Evolutionary conservation across 139 green algal genomes (phyloP), one percentile per base, ranked within the genome.

Genomic region (Yamagishiella unicocca): DNA sequence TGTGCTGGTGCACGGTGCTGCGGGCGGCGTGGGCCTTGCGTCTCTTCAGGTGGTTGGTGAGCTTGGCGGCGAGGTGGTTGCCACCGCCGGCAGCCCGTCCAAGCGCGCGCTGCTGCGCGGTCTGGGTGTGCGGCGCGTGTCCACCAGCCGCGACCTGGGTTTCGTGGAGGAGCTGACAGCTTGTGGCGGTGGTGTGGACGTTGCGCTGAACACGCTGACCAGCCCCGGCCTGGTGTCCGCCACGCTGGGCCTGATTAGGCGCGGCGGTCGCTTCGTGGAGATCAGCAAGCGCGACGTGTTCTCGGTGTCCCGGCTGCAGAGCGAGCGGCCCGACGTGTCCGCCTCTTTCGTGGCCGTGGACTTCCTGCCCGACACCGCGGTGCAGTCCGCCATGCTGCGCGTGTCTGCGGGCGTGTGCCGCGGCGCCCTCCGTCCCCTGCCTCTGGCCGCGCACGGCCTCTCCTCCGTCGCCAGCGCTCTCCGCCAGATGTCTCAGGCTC

Each of bases 211-310:
- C 92, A 96, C 92, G 9, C 90, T 98, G 84, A 98, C 96, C 33
- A 95, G 90, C 40, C 92, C 95, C 1, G 96, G 96, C 73, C 95
- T 98, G 91, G 95, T 98, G 71, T 93, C 89, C 2, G 96, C 89
- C 17, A 95, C 93, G 8, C 75, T 97, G 66, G 88, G 93, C 22
- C 70, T 89, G 33, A 70, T 98, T 27, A 55, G 38, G 21, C 35
- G 17, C 10, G 94, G 94, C 55, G 96, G 94, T 1, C 79, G 87
- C 0, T 91, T 98, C 54, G 93, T 97, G 58, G 96, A 98, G 88
- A 98, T 98, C 89, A 94, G 92, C 86, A 98, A 98, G 92, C 93
- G 96, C 64, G 96, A 97, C 91, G 95, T 98, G 61, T 98, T 93
- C 91, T 92, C 85, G 50, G 66, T 87, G 0, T 82, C 61, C 0